Conservation (phyloP, 805 yeast species). For the Wickerhamiella slavikovae region DNA sequence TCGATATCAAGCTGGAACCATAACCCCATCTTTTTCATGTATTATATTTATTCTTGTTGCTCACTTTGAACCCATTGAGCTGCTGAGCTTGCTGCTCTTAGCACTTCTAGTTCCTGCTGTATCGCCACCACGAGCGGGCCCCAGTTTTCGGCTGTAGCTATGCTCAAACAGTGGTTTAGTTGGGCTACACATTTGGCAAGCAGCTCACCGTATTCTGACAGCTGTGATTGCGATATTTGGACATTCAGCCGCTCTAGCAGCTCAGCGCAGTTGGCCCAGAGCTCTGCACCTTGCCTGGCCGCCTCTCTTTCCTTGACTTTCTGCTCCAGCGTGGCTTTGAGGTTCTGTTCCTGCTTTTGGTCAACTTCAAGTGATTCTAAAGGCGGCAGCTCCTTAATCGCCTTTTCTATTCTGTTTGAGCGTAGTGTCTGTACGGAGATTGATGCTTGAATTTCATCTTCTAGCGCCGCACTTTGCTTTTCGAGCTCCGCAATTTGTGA, state of each 20-base stretch:
- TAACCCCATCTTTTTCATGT: background rate
- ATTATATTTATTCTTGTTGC: background rate
- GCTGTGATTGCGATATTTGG: background rate
- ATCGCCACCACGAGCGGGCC: slow-evolving; percentile 13
- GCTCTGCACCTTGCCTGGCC: slow-evolving; percentile 5
- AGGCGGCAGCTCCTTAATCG: background rate
- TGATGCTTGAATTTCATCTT: slow-evolving; percentile 3
- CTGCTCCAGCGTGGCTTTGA: background rate
- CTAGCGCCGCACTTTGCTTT: slow-evolving; percentile 5
- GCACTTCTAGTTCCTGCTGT: slow-evolving; percentile 13
- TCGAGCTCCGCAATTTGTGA: slow-evolving; percentile 10
- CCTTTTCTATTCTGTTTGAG: slow-evolving; percentile 3
- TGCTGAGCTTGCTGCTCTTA: background rate
- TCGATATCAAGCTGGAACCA: slow-evolving; percentile 1
- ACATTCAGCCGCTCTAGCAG: slow-evolving; percentile 8
- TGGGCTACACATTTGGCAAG: background rate
- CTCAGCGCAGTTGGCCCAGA: slow-evolving; percentile 8
- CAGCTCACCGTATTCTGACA: background rate
- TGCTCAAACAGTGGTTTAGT: slow-evolving; percentile 5
- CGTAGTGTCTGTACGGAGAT: slow-evolving; percentile 2
- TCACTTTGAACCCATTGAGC: background rate
- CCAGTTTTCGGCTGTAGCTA: slow-evolving; percentile 12
- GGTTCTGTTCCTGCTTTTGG: background rate
- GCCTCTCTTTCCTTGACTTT: slow-evolving; percentile 2
- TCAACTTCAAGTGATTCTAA: background rate